Evolutionary conservation across 139 green algal genomes (phyloP), one percentile per base, ranked within the genome.

Genomic region (Micractinium sp.): DNA sequence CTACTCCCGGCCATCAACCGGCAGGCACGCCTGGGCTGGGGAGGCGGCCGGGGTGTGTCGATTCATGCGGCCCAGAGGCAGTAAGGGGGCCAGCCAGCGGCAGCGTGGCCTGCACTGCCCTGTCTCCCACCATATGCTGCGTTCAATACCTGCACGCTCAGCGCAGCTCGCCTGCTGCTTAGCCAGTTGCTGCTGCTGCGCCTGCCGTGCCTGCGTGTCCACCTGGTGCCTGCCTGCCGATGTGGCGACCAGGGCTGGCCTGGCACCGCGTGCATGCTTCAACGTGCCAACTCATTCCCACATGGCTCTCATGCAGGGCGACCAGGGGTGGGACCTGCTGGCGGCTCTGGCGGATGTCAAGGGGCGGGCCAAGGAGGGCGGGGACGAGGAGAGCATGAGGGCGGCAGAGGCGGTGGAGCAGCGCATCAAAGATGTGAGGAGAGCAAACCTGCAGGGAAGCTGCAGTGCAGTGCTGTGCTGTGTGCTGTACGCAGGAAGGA

Each of bases 1-100:
- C 92, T 98, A 47, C 84, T 96, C 27, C 94, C 94, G 1, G 92
- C 93, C 31, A 88, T 96, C 82, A 96, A 96, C 82, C 47, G 66
- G 0, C 89, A 94, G 93, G 95, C 18, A 18, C 14, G 73, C 3
- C 23, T 19, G 4, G n/a, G n/a, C n/a, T n/a, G n/a, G n/a, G n/a
- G n/a, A n/a, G n/a, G n/a, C n/a, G n/a, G n/a, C n/a, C n/a, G n/a
- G n/a, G n/a, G n/a, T n/a, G n/a, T n/a, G n/a, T n/a, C n/a, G n/a
- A n/a, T n/a, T n/a, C n/a, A n/a, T n/a, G n/a, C n/a, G n/a, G n/a
- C n/a, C n/a, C n/a, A n/a, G n/a, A n/a, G n/a, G n/a, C n/a, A n/a
- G n/a, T n/a, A n/a, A n/a, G n/a, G n/a, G n/a, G n/a, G n/a, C n/a
- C n/a, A n/a, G n/a, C n/a, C n/a, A n/a, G n/a, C n/a, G n/a, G n/a